A percentile compares a stretch with the other conserved stretches of the same genome.
These are phyloP conservation scores for Patellifolia procumbens DNA, from an alignment of 179 eudicot genomes.

Conservation along the genomic window DNA sequence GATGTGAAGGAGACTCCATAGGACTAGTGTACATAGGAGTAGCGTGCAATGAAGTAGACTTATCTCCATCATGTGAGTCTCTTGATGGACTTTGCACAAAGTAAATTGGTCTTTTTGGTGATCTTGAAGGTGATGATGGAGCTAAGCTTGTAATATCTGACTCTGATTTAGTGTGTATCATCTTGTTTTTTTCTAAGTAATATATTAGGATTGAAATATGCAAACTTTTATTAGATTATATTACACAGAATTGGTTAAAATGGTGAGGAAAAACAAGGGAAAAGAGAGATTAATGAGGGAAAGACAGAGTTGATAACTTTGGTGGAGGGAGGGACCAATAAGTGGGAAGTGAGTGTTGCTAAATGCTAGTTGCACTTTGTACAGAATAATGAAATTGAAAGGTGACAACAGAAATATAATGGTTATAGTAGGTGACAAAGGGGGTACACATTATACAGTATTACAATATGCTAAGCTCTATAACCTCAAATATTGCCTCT, in stretches of 20 bases:
- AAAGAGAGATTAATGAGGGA: not conserved
- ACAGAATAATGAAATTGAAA: not conserved
- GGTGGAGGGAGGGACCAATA: conserved; percentile 20
- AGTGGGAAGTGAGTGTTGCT: conserved; percentile 29
- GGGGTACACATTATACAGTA: not conserved
- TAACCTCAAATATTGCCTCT: not conserved
- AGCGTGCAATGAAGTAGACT: conserved; percentile 69
- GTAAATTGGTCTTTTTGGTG: conserved; percentile 80
- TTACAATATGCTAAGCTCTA: not conserved
- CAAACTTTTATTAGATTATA: too few species aligned
- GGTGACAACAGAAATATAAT: not conserved
- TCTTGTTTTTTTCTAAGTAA: conserved; percentile 24
- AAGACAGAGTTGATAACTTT: not conserved
- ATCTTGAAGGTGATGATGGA: conserved; percentile 89
- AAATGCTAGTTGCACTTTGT: conserved; percentile 20
- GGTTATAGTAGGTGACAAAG: conserved; percentile 8
- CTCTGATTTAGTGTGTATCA: conserved; percentile 81
- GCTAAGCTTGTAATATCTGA: conserved; percentile 89
- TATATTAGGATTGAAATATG: too few species aligned
- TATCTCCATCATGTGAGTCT: conserved; percentile 92
- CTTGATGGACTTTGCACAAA: conserved; percentile 91
- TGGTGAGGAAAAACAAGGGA: not conserved
- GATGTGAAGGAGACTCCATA: conserved; percentile 89
- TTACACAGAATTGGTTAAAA: not conserved
- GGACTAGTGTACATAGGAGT: conserved; percentile 82